Percentiles rank a stretch among this genome's conserved stretches.
These are phyloP conservation scores for Blastobotrys robertii DNA, from an alignment of 805 yeast genomes.

Conservation along the genomic window DNA sequence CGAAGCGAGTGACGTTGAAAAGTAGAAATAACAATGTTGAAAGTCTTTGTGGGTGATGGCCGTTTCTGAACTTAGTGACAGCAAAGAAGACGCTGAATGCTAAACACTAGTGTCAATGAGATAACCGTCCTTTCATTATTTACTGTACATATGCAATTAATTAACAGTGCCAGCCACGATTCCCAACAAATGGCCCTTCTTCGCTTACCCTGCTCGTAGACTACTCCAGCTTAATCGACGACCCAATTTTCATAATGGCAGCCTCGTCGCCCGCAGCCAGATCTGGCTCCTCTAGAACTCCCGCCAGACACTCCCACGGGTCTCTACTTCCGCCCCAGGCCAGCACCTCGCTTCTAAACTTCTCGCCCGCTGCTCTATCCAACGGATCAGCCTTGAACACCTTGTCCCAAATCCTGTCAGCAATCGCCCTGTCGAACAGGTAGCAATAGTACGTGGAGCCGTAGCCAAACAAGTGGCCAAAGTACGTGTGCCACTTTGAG, in stretches of 20 bases:
- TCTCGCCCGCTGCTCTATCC: constrained; percentile 62
- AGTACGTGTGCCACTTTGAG: constrained; percentile 88
- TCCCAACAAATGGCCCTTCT: no score
- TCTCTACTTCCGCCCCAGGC: constrained; percentile 92
- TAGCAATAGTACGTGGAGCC: constrained; percentile 94
- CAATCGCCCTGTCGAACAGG: constrained; percentile 84
- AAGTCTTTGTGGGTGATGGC: no score
- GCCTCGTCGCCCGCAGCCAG: constrained; percentile 55
- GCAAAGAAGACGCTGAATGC: no score
- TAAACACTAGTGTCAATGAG: no score
- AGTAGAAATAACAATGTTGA: no score
- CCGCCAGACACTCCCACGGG: constrained; percentile 81
- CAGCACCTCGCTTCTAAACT: constrained; percentile 57
- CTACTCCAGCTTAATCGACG: neutral
- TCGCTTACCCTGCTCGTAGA: no score
- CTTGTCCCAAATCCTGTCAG: constrained; percentile 71
- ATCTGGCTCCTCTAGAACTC: constrained; percentile 56
- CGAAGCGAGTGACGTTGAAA: no score
- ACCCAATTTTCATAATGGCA: constrained; percentile 39
- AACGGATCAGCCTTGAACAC: constrained; percentile 65
- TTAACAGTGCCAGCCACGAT: no score
- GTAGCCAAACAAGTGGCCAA: constrained; percentile 87
- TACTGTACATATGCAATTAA: no score
- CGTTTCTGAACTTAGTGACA: no score
- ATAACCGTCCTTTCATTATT: no score